phyloP scores from a whole-genome alignment of 495 filamentous ascomycete species.

The Trichoderma gamsii region DNA sequence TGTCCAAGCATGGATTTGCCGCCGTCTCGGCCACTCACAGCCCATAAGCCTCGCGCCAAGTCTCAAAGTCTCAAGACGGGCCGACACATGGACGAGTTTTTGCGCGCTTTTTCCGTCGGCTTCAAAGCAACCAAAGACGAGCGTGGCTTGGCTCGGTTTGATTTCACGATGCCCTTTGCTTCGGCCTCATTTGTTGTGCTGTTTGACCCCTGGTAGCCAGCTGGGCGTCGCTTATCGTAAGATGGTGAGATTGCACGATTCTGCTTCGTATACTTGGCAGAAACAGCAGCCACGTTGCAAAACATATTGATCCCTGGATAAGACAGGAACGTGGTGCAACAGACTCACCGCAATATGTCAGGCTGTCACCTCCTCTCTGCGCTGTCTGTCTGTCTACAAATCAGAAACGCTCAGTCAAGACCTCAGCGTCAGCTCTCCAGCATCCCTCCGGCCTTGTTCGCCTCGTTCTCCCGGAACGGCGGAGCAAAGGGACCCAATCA shows the following conservation, averaged over 20 bases:
- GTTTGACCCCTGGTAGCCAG: not conserved
- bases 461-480: not conserved
- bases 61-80: slow-evolving; percentile 5
- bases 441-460: not conserved
- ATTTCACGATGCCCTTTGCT: not conserved
- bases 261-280: not conserved
- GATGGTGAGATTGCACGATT: not conserved
- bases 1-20: not conserved
- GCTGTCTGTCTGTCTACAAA: not conserved
- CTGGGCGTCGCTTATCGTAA: not conserved
- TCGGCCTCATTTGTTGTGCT: not conserved
- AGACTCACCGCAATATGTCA: slow-evolving; percentile 1
- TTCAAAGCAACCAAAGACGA: not conserved
- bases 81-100: slow-evolving; percentile 5
- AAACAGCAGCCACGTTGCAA: slow-evolving; percentile 4
- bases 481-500: not conserved
- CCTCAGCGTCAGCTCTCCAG: too few species aligned
- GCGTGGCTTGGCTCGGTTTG: too few species aligned
- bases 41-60: not conserved
- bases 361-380: not conserved
- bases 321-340: not conserved
- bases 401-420: too few species aligned
- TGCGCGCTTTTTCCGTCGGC: slow-evolving; percentile 11
- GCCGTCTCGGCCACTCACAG: not conserved
- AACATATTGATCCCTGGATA: not conserved